Conservation (phyloP, 768 basidiomycete species). For the Lactifluus subvellereus region DNA sequence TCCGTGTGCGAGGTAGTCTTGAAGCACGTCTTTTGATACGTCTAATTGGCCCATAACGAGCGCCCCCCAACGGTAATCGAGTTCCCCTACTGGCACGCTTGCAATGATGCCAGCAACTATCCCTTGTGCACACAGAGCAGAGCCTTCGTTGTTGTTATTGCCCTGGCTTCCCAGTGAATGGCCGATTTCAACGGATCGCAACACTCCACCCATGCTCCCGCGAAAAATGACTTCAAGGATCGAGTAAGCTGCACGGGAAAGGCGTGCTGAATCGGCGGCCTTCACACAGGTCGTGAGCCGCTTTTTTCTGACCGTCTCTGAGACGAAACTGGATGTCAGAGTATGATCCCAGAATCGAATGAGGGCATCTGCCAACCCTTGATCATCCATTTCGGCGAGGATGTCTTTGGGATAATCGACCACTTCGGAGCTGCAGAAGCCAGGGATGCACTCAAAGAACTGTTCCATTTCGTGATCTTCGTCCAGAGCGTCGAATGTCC, state of each 20-base stretch:
- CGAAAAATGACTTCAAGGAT: neutral
- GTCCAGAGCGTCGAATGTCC: neutral
- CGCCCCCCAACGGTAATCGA: neutral
- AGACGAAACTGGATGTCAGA: neutral
- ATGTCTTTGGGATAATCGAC: neutral
- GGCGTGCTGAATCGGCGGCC: neutral
- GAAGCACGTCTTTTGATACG: neutral
- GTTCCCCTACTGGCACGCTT: neutral
- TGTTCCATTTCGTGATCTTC: neutral
- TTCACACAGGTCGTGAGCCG: neutral
- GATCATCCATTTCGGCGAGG: neutral
- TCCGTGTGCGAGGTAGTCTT: neutral
- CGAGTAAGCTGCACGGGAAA: neutral
- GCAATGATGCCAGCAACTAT: neutral
- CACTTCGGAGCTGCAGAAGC: neutral
- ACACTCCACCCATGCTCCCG: neutral
- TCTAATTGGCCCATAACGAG: neutral
- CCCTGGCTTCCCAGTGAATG: neutral
- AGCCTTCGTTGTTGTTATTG: neutral
- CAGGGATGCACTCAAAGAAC: neutral
- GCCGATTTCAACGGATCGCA: neutral
- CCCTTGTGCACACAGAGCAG: too few relatives aligned
- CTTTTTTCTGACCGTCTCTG: neutral
- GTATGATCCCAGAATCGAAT: neutral
- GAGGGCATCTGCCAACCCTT: neutral